phyloP scores from a whole-genome alignment of 2,329 filamentous ascomycete species.

The Penicillium sp. region DNA sequence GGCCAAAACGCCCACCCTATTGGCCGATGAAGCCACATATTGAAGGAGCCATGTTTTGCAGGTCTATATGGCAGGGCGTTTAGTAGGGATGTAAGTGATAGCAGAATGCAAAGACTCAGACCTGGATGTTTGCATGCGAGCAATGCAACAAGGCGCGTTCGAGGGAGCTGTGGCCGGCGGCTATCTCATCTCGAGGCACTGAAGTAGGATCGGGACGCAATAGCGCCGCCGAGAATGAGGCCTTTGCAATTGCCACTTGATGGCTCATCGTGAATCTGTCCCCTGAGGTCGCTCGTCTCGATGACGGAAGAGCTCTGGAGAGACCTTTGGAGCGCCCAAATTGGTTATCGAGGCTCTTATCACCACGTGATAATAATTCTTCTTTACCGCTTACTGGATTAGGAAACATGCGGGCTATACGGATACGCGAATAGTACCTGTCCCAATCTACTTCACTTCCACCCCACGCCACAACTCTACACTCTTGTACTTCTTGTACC shows the following conservation, averaged over 20 bases:
- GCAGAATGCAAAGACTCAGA: slow-evolving; percentile 58
- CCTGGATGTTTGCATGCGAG: slow-evolving; percentile 82
- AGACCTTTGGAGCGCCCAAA: not conserved
- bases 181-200: slow-evolving; percentile 68
- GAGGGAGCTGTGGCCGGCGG: slow-evolving; percentile 67
- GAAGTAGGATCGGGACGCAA: slow-evolving; percentile 73
- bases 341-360: slow-evolving; percentile 6
- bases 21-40: slow-evolving; percentile 68
- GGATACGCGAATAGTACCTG: no score
- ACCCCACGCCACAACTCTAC: no score
- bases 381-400: no score
- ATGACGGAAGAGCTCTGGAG: not conserved
- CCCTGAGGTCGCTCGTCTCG: not conserved
- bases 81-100: slow-evolving; percentile 35
- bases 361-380: not conserved
- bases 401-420: no score
- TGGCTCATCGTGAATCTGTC: slow-evolving; percentile 61
- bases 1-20: slow-evolving; percentile 67
- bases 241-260: slow-evolving; percentile 75
- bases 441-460: no score
- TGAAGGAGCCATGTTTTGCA: slow-evolving; percentile 84
- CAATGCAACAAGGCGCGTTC: slow-evolving; percentile 68
- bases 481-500: no score
- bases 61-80: slow-evolving; percentile 58
- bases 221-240: slow-evolving; percentile 72